Conservation (phyloP, 768 basidiomycete species). For the Gymnopilus junonius region DNA sequence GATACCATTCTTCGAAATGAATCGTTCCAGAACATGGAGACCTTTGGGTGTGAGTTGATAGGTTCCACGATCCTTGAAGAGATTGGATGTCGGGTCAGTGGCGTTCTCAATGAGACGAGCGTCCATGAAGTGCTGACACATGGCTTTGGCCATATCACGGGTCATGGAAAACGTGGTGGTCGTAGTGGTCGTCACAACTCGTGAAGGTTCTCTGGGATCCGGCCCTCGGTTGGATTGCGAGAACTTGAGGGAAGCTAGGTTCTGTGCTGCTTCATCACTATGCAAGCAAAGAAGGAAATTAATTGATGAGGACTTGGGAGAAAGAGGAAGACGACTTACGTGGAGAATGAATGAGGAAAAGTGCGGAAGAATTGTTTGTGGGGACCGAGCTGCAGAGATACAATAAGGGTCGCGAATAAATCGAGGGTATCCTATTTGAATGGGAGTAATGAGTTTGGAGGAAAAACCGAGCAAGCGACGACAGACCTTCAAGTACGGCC, state of each 20-base stretch:
- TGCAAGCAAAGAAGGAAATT: constrained; percentile 16
- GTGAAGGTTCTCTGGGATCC: constrained; percentile 96
- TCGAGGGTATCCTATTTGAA: constrained; percentile 88
- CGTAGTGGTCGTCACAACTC: constrained; percentile 98
- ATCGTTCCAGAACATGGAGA: constrained; percentile 97
- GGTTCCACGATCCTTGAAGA: constrained; percentile 98
- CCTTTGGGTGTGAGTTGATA: constrained; percentile 97
- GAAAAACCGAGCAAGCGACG: constrained; percentile 6
- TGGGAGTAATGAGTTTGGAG: constrained; percentile 11
- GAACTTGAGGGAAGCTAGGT: constrained; percentile 95
- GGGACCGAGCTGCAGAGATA: constrained; percentile 84
- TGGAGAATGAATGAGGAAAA: constrained; percentile 93
- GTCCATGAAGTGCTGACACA: constrained; percentile 99
- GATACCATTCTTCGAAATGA: constrained; percentile 99
- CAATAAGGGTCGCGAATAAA: constrained; percentile 95
- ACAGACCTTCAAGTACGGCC: constrained; percentile 88
- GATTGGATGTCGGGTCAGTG: constrained; percentile 81
- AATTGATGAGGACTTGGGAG: constrained; percentile 13
- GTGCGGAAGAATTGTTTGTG: constrained; percentile 97
- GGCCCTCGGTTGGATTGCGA: constrained; percentile 98
- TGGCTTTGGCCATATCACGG: constrained; percentile 99
- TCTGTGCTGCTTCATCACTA: constrained; percentile 94
- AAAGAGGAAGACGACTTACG: constrained; percentile 57
- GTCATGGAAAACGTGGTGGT: constrained; percentile 99
- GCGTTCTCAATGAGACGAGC: constrained; percentile 98